A percentile compares a stretch with the other conserved stretches of the same genome.
Evolutionary conservation across 257 asterid species (phyloP).

Genomic region (Solanum habrochaites): DNA sequence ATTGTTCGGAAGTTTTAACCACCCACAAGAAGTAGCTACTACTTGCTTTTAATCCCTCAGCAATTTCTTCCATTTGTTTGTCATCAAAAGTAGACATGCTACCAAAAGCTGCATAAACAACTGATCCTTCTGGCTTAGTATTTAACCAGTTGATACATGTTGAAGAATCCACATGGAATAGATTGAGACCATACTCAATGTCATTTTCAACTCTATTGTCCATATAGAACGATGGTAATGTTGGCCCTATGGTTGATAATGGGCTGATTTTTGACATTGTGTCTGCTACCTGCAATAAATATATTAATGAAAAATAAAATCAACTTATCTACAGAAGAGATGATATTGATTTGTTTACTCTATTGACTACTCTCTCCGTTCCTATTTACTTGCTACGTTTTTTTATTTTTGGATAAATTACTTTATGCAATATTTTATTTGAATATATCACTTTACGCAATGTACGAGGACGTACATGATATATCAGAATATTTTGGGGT

Average conservation of each 20-base stretch:
- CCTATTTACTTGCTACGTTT: not conserved
- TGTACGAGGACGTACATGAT: no score
- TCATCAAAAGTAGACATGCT: slow-evolving; percentile 48
- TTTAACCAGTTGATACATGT: slow-evolving; percentile 35
- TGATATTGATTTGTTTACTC: not conserved
- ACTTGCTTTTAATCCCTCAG: slow-evolving; percentile 30
- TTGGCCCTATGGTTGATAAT: slow-evolving; percentile 57
- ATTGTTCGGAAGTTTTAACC: slow-evolving; percentile 19
- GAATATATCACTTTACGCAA: not conserved
- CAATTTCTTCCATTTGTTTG: slow-evolving; percentile 48
- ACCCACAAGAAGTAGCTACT: slow-evolving; percentile 52
- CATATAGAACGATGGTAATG: slow-evolving; percentile 54
- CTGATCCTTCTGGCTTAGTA: slow-evolving; percentile 44
- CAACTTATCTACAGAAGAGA: not conserved
- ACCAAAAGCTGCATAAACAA: slow-evolving; percentile 65
- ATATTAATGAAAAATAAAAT: not conserved
- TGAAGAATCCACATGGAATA: slow-evolving; percentile 26
- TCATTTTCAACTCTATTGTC: slow-evolving; percentile 45
- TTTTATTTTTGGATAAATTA: no score
- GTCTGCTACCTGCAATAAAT: slow-evolving; percentile 30
- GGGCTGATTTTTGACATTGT: slow-evolving; percentile 35
- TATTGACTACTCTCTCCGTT: not conserved
- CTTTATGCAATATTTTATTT: no score
- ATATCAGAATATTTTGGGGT: not conserved
- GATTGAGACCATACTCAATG: slow-evolving; percentile 34